These are phyloP conservation scores for Lasiosphaeriaceae sp. DNA, from an alignment of 495 filamentous ascomycete genomes.

Conservation along the genomic window DNA sequence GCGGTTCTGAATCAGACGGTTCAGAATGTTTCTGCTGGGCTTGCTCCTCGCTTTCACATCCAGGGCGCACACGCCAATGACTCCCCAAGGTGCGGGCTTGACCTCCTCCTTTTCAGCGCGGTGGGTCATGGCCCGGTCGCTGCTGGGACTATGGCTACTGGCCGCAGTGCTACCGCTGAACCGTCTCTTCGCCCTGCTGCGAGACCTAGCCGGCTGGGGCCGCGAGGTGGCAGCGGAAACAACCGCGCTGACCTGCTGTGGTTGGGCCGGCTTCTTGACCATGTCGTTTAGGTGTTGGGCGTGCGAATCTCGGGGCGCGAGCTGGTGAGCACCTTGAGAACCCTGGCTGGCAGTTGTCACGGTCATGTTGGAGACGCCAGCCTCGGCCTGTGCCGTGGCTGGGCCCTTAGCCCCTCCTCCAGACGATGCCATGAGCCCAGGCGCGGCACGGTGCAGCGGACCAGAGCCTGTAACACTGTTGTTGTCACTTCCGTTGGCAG, in stretches of 20 bases:
- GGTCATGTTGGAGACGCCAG: constrained; percentile 49
- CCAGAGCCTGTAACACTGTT: constrained; percentile 27
- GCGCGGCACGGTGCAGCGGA: constrained; percentile 21
- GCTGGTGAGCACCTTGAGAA: constrained; percentile 34
- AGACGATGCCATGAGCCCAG: constrained; percentile 36
- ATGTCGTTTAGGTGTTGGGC: constrained; percentile 33
- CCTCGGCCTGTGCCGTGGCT: constrained; percentile 40
- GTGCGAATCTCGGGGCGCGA: constrained; percentile 40
- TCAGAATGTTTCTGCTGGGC: constrained; percentile 91
- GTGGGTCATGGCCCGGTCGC: constrained; percentile 43
- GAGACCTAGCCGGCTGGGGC: constrained; percentile 54
- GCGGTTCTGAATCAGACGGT: constrained; percentile 79
- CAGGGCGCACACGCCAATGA: constrained; percentile 90
- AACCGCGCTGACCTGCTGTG: constrained; percentile 7
- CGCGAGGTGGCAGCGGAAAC: constrained; percentile 14
- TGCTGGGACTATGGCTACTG: constrained; percentile 65
- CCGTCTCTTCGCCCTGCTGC: constrained; percentile 68
- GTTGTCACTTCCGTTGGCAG: constrained; percentile 39
- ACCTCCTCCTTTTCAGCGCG: constrained; percentile 46
- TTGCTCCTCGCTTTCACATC: constrained; percentile 96
- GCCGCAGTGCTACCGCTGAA: constrained; percentile 72
- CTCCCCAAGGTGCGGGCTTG: constrained; percentile 48
- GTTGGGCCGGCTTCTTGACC: constrained; percentile 12
- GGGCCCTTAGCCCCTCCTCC: constrained; percentile 27
- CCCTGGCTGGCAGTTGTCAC: constrained; percentile 49